Base-by-base conservation (phyloP, 352 stramenopile species). In the Thraustotheca clavata region DNA sequence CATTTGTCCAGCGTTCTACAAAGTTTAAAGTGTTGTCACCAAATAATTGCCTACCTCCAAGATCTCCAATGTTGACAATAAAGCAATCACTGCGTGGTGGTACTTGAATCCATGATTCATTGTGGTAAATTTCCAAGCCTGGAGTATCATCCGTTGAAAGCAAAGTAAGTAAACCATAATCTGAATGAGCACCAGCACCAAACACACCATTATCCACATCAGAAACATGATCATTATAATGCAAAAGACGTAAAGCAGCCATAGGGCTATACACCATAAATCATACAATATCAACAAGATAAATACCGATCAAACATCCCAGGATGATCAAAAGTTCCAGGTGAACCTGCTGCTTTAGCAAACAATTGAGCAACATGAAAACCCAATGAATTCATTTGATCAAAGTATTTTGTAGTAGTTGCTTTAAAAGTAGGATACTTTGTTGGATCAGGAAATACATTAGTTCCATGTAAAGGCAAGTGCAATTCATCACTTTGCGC, bases 201-300 rank as follows among this genome's bases (percentile, higher is more conserved):
- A 91, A 85, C 11, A 94, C 71, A 8, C 84, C 84, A 18, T 68
- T 72, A 20, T 52, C 43, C 22, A 83, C 60, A 54, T 91, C 76
- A 0, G 83, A 91, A 46, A 80, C 73, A 57, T 87, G 74, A 9
- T 82, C 61, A 29, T 72, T 78, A 50, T 94, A 94, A 43, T 83
- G 84, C 35, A 94, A 71, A 54, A 94, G 62, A n/a, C 84, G 75
- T 54, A 94, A 67, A 35, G 83, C 81, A 9, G 83, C 77, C 82
- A 92, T 89, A n/a, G 81, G 77, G 43, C 66, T 72, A 71, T 14
- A 34, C 5, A 26, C 2, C 22, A 22, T 40, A 31, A 4, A 72
- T 34, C 16, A 60, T 7, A 16, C 0, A n/a, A n/a, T n/a, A n/a
- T n/a, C n/a, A n/a, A 35, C 11, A 65, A 33, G 6, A 32, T 18